phyloP scores from a whole-genome alignment of 169 alveolate species.

The Eimeria tenella region DNA sequence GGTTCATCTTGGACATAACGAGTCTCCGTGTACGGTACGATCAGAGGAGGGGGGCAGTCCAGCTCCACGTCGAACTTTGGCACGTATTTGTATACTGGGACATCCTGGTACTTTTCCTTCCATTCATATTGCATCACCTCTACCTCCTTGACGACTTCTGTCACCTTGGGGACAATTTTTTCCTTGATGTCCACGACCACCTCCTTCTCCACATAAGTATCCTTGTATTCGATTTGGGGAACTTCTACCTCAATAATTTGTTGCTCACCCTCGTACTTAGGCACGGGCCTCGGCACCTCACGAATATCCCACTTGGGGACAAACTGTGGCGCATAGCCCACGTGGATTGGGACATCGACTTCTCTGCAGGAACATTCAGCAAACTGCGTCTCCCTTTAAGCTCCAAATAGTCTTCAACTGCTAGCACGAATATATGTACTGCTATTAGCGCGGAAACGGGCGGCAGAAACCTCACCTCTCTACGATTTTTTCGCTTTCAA shows the following conservation, averaged over 20 bases:
- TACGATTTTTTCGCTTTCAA: constrained; percentile 83
- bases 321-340: constrained; percentile 90
- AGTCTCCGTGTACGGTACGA: constrained; percentile 89
- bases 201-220: constrained; percentile 89
- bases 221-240: constrained; percentile 89
- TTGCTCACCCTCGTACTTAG: constrained; percentile 92
- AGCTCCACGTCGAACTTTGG: constrained; percentile 92
- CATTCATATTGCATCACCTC: constrained; percentile 90
- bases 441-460: background rate
- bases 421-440: background rate
- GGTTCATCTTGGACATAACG: constrained; percentile 84
- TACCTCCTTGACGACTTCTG: constrained; percentile 89
- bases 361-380: constrained; percentile 63
- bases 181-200: constrained; percentile 91
- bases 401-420: background rate
- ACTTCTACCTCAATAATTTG: constrained; percentile 89
- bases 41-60: constrained; percentile 91
- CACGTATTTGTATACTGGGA: constrained; percentile 90
- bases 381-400: background rate
- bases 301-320: constrained; percentile 91
- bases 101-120: constrained; percentile 91
- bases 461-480: constrained; percentile 79
- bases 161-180: constrained; percentile 89
- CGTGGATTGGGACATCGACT: constrained; percentile 88
- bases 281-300: constrained; percentile 90